Evolutionary conservation across 352 stramenopile genomes (phyloP), one percentile per base, ranked within the genome.

Genomic region (Phytophthora capsici): DNA sequence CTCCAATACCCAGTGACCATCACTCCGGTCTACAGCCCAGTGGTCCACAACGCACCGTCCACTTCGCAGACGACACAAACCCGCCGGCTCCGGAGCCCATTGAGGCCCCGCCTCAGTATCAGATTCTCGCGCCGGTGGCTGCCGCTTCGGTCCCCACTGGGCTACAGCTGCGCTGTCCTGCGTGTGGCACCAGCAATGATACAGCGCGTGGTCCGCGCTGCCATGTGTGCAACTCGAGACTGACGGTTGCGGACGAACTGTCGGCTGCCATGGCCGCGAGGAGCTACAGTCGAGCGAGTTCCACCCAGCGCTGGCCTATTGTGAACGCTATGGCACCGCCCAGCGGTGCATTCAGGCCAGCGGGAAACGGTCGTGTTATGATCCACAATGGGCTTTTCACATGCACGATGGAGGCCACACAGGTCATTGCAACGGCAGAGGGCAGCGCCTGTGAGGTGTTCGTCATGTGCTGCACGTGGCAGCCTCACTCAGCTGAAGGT

Each of bases 401-500:
- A 25, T 78, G 69, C 48, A 22, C 53, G 2, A 63, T 81, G 62
- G 61, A 78, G 17, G 50, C 38, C 47, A 78, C 69, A 12, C 65
- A 78, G 51, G 10, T 53, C 14, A 43, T 81, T 34, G 37, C 57
- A 8, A 71, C 62, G 40, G 57, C 52, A 19, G 55, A 60, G 25
- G 59, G 65, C 19, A 56, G 38, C 37, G 36, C 46, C 3, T 76
- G 71, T 32, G 52, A 73, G 25, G 73, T 81, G 26, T 81, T 76
- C 52, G 73, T 81, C 30, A 44, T 81, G 56, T 75, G 68, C 37
- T 81, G 73, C 34, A 64, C 51, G 26, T 81, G 69, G 73, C 40
- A 73, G 49, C 65, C 66, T 30, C 51, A 43, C 14, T 26, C 40
- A 20, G 14, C 17, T 20, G 45, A 62, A n/a, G 37, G 37, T 32